These are phyloP conservation scores for Cucurbita moschata DNA, from an alignment of 306 rosid species.

Conservation along the genomic window DNA sequence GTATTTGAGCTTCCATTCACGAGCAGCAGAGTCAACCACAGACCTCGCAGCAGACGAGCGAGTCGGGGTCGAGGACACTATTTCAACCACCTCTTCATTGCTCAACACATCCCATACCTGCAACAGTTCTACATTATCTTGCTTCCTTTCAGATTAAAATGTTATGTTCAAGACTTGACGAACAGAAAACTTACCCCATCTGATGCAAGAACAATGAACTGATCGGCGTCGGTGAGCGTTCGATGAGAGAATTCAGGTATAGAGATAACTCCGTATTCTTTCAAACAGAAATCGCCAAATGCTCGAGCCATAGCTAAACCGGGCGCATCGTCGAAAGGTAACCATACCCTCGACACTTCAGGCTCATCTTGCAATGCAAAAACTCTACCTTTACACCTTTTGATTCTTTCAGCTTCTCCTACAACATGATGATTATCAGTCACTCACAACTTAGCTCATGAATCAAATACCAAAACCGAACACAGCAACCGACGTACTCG, in stretches of 20 bases:
- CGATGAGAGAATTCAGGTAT: slow-evolving; percentile 77
- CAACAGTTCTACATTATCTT: background rate
- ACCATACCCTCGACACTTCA: slow-evolving; percentile 85
- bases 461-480: background rate
- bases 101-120: slow-evolving; percentile 97
- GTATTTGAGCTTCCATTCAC: slow-evolving; percentile 77
- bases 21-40: slow-evolving; percentile 77
- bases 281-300: slow-evolving; percentile 89
- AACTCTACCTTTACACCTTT: slow-evolving; percentile 79
- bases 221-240: slow-evolving; percentile 56
- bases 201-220: slow-evolving; percentile 86
- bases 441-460: background rate
- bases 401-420: slow-evolving; percentile 95
- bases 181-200: slow-evolving; percentile 56
- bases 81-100: slow-evolving; percentile 89
- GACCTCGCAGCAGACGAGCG: slow-evolving; percentile 65
- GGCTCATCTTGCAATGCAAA: slow-evolving; percentile 97
- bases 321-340: slow-evolving; percentile 91
- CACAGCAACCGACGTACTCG: slow-evolving; percentile 34
- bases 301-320: slow-evolving; percentile 99
- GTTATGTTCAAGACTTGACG: background rate
- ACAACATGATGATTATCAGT: background rate
- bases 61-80: slow-evolving; percentile 53
- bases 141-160: no score
- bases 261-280: slow-evolving; percentile 93